phyloP scores from a whole-genome alignment of 306 rosid species.

The cucumber (Cucumis sativus) region Cucumber_9930_V3 NC_026660.2:21166501-21167000 shows the following conservation, averaged over 20 bases:
- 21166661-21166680: neutral
- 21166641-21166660: neutral
- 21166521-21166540: neutral
- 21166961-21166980: neutral
- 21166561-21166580: neutral
- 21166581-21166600: too few species aligned
- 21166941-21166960: too few species aligned
- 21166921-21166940: too few species aligned
- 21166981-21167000: neutral
- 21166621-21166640: neutral
- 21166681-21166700: too few species aligned
- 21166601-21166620: neutral
- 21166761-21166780: too few species aligned
- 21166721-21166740: neutral
- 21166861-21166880: neutral
- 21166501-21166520: neutral
- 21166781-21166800: too few species aligned
- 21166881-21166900: neutral
- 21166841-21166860: neutral
- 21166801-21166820: neutral
- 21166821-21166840: neutral
- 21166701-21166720: too few species aligned
- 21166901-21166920: neutral
- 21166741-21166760: too few species aligned
- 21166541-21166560: neutral